These are phyloP conservation scores for Zasmidium angulare DNA, from an alignment of 2,329 filamentous ascomycete species.

Conservation along the genomic window DNA sequence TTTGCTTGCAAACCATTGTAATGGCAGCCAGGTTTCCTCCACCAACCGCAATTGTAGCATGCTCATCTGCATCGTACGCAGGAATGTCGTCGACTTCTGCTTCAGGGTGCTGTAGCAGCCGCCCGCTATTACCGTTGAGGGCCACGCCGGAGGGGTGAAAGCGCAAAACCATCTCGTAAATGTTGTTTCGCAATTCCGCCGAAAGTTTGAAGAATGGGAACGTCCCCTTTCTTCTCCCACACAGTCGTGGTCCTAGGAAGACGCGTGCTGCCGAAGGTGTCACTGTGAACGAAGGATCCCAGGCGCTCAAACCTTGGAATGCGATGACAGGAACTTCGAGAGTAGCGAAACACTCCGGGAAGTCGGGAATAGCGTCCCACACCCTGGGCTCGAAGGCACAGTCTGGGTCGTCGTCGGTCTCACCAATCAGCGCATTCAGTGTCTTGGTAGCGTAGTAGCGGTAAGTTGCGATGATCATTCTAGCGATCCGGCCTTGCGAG, in stretches of 20 bases:
- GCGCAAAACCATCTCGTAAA: not conserved
- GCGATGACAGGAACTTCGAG: too few species aligned
- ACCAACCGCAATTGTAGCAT: too few species aligned
- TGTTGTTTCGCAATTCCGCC: not conserved
- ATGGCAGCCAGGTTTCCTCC: too few species aligned
- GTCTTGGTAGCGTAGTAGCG: not conserved
- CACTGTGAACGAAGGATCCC: not conserved
- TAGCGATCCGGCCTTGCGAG: not conserved
- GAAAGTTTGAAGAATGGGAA: not conserved
- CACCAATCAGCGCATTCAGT: not conserved
- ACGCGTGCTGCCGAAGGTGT: not conserved
- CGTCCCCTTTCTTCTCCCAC: not conserved
- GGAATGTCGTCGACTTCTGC: not conserved
- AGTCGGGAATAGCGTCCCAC: too few species aligned
- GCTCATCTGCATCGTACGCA: not conserved
- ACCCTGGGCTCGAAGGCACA: too few species aligned
- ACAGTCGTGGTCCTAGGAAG: not conserved
- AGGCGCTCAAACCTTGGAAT: too few species aligned
- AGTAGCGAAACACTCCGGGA: too few species aligned
- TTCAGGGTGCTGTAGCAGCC: not conserved
- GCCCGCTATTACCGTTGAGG: not conserved
- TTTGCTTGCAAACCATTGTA: constrained; percentile 5
- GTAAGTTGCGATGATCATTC: not conserved
- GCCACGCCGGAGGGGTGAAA: not conserved
- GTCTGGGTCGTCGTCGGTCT: too few species aligned